Percentiles rank a stretch among this genome's conserved stretches.
Evolutionary conservation across 225 moss, liverwort and hornwort species (phyloP).

Genomic region (Polytrichum commune): DNA sequence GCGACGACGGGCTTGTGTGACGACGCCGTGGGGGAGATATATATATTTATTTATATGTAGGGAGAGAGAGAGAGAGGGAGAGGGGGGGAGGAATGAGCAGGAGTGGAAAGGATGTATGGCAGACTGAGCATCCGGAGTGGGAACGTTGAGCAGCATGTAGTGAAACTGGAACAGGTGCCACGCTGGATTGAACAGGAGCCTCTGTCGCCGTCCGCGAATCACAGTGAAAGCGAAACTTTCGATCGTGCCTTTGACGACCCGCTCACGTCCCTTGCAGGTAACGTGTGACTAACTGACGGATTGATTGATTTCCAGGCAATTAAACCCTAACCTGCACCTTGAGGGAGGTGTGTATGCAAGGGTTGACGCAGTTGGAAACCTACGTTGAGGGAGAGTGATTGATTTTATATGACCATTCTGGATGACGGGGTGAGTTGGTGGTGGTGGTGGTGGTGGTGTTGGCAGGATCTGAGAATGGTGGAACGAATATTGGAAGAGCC

Average conservation of each 20-base stretch:
- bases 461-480: constrained; percentile 68
- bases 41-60: too few relatives aligned
- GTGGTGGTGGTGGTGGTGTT: too few relatives aligned
- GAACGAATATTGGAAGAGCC: constrained; percentile 36
- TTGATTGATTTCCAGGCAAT: not conserved
- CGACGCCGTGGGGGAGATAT: too few relatives aligned
- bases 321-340: not conserved
- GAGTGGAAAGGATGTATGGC: constrained; percentile 72
- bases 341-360: not conserved
- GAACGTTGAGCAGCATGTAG: constrained; percentile 58
- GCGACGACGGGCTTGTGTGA: too few relatives aligned
- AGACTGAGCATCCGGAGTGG: constrained; percentile 69
- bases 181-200: constrained; percentile 95
- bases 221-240: constrained; percentile 62
- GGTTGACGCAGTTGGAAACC: not conserved
- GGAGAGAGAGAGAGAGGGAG: too few relatives aligned
- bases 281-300: not conserved
- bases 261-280: constrained; percentile 71
- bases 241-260: constrained; percentile 86
- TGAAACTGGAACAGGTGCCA: constrained; percentile 93
- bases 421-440: not conserved
- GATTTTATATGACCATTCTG: not conserved
- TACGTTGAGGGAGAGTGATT: not conserved
- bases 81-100: constrained; percentile 48
- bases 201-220: constrained; percentile 67